A percentile compares a stretch with the other conserved stretches of the same genome.
These are phyloP conservation scores for Mytilinidion resinicola DNA, from an alignment of 495 filamentous ascomycete species.

Conservation along the genomic window DNA sequence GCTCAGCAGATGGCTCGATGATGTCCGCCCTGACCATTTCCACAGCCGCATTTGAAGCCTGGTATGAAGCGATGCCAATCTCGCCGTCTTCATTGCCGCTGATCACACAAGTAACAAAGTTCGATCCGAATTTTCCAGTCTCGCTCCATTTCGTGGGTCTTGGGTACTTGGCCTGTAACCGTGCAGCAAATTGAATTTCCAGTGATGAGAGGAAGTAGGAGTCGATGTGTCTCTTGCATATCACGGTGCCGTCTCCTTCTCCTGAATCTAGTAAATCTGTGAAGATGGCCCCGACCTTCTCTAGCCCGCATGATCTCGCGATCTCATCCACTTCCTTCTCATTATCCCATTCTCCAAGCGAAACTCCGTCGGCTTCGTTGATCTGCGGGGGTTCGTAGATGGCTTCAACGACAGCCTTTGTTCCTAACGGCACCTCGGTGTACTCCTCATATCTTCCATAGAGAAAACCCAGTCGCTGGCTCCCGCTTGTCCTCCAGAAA, in stretches of 20 bases:
- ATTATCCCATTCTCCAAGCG: constrained; percentile 79
- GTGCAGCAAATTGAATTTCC: constrained; percentile 82
- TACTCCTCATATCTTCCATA: constrained; percentile 93
- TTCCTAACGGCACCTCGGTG: constrained; percentile 80
- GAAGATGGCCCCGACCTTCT: constrained; percentile 91
- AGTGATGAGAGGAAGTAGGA: constrained; percentile 91
- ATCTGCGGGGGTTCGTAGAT: constrained; percentile 95
- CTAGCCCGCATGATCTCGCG: constrained; percentile 75
- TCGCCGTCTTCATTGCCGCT: constrained; percentile 85
- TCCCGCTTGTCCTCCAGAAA: constrained; percentile 78
- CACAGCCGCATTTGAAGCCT: constrained; percentile 88
- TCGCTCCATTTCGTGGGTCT: constrained; percentile 97
- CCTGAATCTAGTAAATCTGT: constrained; percentile 87
- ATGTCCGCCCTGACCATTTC: constrained; percentile 97
- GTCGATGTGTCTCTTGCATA: constrained; percentile 95
- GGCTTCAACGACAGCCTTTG: constrained; percentile 95
- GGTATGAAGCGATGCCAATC: constrained; percentile 85
- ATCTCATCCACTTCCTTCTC: constrained; percentile 77
- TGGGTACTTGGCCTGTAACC: constrained; percentile 79
- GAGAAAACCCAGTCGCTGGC: constrained; percentile 81
- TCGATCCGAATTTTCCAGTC: constrained; percentile 86
- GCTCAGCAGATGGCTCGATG: constrained; percentile 89
- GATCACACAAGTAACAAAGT: constrained; percentile 93
- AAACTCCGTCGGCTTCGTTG: constrained; percentile 84
- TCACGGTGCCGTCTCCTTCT: constrained; percentile 67